These are phyloP conservation scores for Filosporella fistucella DNA, from an alignment of 495 filamentous ascomycete species.

Conservation along the genomic window DNA sequence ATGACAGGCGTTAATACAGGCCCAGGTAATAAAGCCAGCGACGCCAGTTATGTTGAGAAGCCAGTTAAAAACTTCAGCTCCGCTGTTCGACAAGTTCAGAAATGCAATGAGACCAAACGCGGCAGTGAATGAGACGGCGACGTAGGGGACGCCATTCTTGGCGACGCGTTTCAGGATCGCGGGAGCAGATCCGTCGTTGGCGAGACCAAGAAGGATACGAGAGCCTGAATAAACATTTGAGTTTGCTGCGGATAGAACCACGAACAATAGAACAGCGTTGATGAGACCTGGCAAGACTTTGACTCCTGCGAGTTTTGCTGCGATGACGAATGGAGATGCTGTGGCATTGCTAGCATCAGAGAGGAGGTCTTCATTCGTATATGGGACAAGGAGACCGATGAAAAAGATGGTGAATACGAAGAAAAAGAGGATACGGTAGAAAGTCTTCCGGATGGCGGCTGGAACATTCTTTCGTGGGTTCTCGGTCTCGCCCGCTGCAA, in stretches of 20 bases:
- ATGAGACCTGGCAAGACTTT: constrained; percentile 64
- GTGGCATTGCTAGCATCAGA: constrained; percentile 49
- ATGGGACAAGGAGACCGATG: constrained; percentile 66
- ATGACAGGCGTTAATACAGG: constrained; percentile 49
- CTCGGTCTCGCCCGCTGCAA: constrained; percentile 70
- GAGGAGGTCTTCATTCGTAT: constrained; percentile 48
- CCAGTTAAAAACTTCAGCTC: constrained; percentile 56
- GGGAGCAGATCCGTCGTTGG: constrained; percentile 60
- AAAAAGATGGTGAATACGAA: constrained; percentile 68
- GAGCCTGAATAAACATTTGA: constrained; percentile 80
- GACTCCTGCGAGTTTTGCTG: constrained; percentile 58
- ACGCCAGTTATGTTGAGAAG: constrained; percentile 54
- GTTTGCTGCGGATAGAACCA: constrained; percentile 67
- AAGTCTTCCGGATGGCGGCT: constrained; percentile 63
- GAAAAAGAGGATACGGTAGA: constrained; percentile 67
- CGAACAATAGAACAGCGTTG: constrained; percentile 69
- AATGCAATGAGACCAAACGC: constrained; percentile 57
- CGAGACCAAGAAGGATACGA: constrained; percentile 69
- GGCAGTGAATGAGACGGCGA: constrained; percentile 49
- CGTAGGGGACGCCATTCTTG: constrained; percentile 55
- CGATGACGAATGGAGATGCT: constrained; percentile 62
- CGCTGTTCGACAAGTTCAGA: constrained; percentile 53
- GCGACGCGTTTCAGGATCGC: constrained; percentile 49
- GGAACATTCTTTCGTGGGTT: constrained; percentile 71
- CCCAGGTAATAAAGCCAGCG: constrained; percentile 59